Base-by-base conservation (phyloP, 2,329 filamentous ascomycete species). In the Curvularia sp. region DNA sequence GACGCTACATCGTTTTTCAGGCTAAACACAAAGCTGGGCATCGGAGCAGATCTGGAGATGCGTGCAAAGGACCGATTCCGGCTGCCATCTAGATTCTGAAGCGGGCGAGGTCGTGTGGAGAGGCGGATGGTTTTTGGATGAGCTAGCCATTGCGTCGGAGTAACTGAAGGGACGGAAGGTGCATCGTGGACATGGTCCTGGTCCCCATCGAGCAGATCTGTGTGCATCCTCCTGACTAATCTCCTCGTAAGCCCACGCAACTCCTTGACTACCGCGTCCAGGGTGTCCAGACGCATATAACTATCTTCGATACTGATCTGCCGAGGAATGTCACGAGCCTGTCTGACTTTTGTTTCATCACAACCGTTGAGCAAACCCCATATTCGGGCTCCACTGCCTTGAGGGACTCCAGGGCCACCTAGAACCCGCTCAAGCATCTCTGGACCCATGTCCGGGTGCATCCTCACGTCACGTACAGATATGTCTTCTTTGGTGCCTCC, bases 281-380 rank as follows among this genome's bases (percentile, higher is more conserved):
- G 73, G 0, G 83, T 87, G 65, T 89, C 85, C 1, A 97, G 80
- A 0, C 87, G 86, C 23, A 86, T 84, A 74, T 96, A 98, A 15
- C 92, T 95, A 77, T 98, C 93, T 73, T 98, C 94, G 63, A 98
- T 95, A 75, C 92, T 95, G 73, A 98, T 96, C 76, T 97, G 93
- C 1, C 87, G 87, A 0, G 94, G 94, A 1, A 96, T 78, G 43
- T 87, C 85, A 65, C 86, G 86, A 1, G 87, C 89, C 61, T 87
- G 83, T 49, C 87, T 87, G 18, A 98, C 92, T 57, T 91, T 87
- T 0, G 84, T 82, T 51, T 87, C 79, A 74, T 98, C 94, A 27
- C 92, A 82, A 5, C 93, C 94, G 73, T 97, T 89, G 2, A 98
- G 79, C 6, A 97, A 80, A 18, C 80, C 82, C 92, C 92, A 98